Base-by-base conservation (phyloP, 345 rosid genomes). In the Moricandia moricandioides region DNA sequence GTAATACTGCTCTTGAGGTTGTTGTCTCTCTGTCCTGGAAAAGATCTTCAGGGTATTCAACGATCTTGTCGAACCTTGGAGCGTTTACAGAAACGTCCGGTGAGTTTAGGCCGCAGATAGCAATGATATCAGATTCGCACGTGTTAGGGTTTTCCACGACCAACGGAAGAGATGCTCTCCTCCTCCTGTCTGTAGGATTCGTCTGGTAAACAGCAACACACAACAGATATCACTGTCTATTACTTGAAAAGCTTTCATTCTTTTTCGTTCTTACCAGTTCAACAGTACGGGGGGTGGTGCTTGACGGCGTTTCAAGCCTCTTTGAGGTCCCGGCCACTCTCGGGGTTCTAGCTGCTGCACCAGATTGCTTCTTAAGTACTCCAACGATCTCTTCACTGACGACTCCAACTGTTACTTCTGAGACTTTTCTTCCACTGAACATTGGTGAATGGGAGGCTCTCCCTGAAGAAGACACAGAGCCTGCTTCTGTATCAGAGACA, bases 61-160 rank as follows among this genome's bases (percentile, higher is more conserved):
- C 93, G 8, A 94, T 94, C 86, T 85, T 94, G 82, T 92, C 97
- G 55, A 94, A 84, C 52, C 92, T 83, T 40, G 99, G 99, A 62
- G 95, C 87, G 70, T 94, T 90, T 31, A 94, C 97, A 27, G 98
- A 90, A 67, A 94, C 86, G 65, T 91, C 86, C 1, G 90, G 89
- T 54, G 97, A 93, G 9, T 89, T 81, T 57, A 72, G 55, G 67
- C 70, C 51, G 55, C 49, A 76, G 12, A 81, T 74, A 47, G 83
- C 69, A 40, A 79, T 78, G 7, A 69, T 75, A 10, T 78, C 75
- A 8, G 88, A 68, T 31, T 70, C 70, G 14, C 63, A 65, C 11
- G 74, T 83, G 43, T 63, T 57, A n/a, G 81, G 87, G 59, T 79
- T 74, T 26, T 65, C 85, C n/a, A 66, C 8, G 6, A 84, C 76